Base-by-base conservation (phyloP, 2,329 filamentous ascomycete genomes). In the Seiridium unicorne region DNA sequence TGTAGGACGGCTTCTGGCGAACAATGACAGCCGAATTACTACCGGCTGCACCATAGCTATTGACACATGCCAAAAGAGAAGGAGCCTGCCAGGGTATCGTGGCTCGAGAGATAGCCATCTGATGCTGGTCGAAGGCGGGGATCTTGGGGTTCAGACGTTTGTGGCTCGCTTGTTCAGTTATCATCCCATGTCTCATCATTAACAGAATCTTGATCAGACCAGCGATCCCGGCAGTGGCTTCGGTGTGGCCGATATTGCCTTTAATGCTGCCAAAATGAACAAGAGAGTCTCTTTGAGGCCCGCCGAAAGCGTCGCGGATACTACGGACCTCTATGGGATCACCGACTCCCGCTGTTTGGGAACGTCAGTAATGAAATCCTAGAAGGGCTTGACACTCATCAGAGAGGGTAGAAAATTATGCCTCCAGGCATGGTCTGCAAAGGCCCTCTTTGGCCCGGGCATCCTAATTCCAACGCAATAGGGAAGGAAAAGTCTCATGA, bases 251-350 rank as follows among this genome's bases (percentile, higher is more conserved):
- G 2, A 68, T 44, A 9, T 63, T 62, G 3, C 61, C 66, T 61
- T 74, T 72, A 2, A 71, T 64, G 0, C 71, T 68, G 7, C 71
- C 68, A 10, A 73, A 32, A 26, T 54, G 55, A 1, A 61, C 34
- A 8, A 36, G 31, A 3, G 46, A 36, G 9, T 53, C 36, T 26
- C 54, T 7, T 32, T 60, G 36, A 1, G 46, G 48, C 1, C 59
- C 57, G 2, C 53, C 57, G 40, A 62, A 60, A 11, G 44, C 60
- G 3, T 62, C 38, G 8, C 53, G 51, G 11, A 62, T 54, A 13
- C 57, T 60, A 6, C 51, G 42, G 5, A 69, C 67, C 56, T 76
- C 74, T 6, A 64, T 60, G 0, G 72, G 69, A 57, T 76, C 74
- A 3, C 74, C 74, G 4, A 67, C 18, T 6, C 11, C 26, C 34